phyloP scores from a whole-genome alignment of 225 moss, liverwort and hornwort genomes.

The Marchantia polymorpha region DNA sequence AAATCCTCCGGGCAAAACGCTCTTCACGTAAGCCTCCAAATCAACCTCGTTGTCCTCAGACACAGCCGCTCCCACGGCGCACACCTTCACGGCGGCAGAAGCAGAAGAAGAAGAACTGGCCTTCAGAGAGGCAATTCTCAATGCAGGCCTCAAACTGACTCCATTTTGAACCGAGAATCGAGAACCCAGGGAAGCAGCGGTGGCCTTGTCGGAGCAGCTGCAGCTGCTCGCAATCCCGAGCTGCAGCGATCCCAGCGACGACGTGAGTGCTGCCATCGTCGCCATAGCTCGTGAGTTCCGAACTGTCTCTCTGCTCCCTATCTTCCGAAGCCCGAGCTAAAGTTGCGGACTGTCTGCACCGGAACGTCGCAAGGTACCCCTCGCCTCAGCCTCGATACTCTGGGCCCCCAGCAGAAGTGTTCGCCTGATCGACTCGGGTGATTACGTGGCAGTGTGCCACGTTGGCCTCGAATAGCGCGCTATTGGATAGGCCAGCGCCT shows the following conservation, averaged over 20 bases:
- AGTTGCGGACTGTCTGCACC: too few species aligned
- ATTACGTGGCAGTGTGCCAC: too few species aligned
- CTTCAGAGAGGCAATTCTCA: conserved; percentile 17
- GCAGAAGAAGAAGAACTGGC: not conserved
- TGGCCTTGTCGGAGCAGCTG: conserved; percentile 1
- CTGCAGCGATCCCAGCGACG: conserved; percentile 35
- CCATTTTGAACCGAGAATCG: conserved; percentile 33
- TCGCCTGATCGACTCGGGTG: too few species aligned
- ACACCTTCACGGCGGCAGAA: conserved; percentile 12
- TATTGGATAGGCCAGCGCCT: too few species aligned
- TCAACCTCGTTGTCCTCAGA: conserved; percentile 35
- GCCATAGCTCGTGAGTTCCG: conserved; percentile 27
- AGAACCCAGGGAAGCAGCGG: not conserved
- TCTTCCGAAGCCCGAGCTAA: too few species aligned
- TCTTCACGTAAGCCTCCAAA: conserved; percentile 75
- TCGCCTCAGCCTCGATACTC: too few species aligned
- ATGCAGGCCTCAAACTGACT: conserved; percentile 32
- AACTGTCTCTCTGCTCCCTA: too few species aligned
- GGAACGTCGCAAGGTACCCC: too few species aligned
- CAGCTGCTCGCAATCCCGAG: not conserved
- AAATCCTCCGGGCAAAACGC: conserved; percentile 78
- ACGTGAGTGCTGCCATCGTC: conserved; percentile 29
- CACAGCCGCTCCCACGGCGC: conserved; percentile 18
- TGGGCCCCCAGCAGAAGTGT: too few species aligned
- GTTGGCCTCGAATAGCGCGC: too few species aligned